Base-by-base conservation (phyloP, 2,329 filamentous ascomycete species). In the Trichothecium roseum region DNA sequence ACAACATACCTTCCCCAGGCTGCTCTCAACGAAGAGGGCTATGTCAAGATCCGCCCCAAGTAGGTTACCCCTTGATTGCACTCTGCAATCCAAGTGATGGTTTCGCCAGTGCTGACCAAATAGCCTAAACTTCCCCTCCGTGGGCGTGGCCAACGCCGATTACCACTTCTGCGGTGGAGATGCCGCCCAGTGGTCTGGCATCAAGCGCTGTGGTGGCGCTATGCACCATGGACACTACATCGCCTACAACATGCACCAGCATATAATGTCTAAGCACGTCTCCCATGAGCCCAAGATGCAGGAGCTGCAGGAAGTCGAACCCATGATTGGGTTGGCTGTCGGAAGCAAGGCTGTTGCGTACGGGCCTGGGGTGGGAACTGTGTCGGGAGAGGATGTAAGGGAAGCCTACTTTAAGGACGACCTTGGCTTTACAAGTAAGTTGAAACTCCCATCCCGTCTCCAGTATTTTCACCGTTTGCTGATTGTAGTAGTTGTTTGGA, bases 141-240 rank as follows among this genome's bases (percentile, higher is more conserved):
- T 20, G 18, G 59, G 58, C 0, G 62, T 73, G 0, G 65, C 76
- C 4, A 80, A 84, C 42, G 56, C 71, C 10, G 58, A 62, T 1
- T 56, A 58, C 18, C 83, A 88, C 53, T 82, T 80, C 47, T 81
- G 77, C 10, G 66, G 74, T 17, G 84, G 84, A 13, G 84, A 89
- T 50, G 62, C 83, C 13, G 72, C 70, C 22, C 61, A 64, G 32
- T 88, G 84, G 83, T 72, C 78, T 0, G 83, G 82, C 30, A 86
- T 89, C 60, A 88, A 86, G 63, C 78, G 84, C 30, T 84, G 79
- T 47, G 83, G 84, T 17, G 73, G 67, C 13, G 84, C 84, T 24
- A 84, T 88, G 70, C 73, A 82, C 49, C 77, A 79, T 64, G 84
- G 82, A 27, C 72, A 78, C 48, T 66, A 70, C 41, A 72, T 72